Evolutionary conservation across 1,139 yeast genomes (phyloP).

Genomic region (Kodamaea plutei): DNA sequence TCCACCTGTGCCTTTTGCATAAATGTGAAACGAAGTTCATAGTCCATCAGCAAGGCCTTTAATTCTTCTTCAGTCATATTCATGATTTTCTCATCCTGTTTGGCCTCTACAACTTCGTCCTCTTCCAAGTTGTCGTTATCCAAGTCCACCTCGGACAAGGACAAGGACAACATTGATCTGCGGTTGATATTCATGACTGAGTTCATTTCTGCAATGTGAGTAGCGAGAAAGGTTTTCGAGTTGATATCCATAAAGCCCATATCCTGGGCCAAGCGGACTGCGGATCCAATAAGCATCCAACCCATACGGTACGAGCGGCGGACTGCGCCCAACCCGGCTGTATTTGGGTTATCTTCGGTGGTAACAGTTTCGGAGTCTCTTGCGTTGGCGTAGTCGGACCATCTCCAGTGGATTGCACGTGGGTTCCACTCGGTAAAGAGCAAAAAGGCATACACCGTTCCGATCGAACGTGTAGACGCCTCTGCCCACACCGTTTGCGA

Average conservation of each 20-base stretch:
- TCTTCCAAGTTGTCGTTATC: conserved; percentile 38
- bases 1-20: conserved; percentile 77
- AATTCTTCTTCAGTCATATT: conserved; percentile 38
- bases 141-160: conserved; percentile 59
- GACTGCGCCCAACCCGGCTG: conserved; percentile 81
- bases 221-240: conserved; percentile 72
- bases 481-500: conserved; percentile 95
- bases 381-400: conserved; percentile 82
- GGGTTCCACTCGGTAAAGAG: conserved; percentile 96
- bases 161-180: conserved; percentile 64
- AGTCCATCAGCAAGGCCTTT: conserved; percentile 24
- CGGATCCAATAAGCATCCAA: conserved; percentile 89
- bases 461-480: conserved; percentile 81
- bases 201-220: conserved; percentile 78
- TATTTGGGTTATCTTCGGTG: conserved; percentile 37
- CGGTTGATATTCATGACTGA: conserved; percentile 69
- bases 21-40: conserved; percentile 45
- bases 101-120: conserved; percentile 23
- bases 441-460: conserved; percentile 79
- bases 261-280: conserved; percentile 83
- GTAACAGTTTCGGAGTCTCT: conserved; percentile 22
- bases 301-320: conserved; percentile 86
- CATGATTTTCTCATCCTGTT: conserved; percentile 27
- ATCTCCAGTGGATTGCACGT: conserved; percentile 84
- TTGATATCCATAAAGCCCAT: conserved; percentile 75